Evolutionary conservation across 768 basidiomycete genomes (phyloP).

Genomic region (Suillus subalutaceus): DNA sequence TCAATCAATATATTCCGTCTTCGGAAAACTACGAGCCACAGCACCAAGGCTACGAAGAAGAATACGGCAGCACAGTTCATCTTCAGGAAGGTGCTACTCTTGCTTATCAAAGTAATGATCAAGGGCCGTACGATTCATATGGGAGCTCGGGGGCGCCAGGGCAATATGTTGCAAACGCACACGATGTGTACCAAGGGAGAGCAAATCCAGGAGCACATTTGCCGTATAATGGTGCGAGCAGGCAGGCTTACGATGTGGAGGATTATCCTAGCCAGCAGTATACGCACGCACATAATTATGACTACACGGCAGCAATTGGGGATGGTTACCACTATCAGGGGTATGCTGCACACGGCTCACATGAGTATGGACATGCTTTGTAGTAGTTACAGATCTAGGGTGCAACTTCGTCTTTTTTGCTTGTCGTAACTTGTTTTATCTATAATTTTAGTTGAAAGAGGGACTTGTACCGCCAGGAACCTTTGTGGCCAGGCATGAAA

Average conservation of each 20-base stretch:
- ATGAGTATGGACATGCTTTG: slow-evolving; percentile 37
- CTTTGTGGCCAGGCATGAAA: too few relatives aligned
- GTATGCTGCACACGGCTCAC: slow-evolving; percentile 29
- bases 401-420: slow-evolving; percentile 12
- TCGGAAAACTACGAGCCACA: slow-evolving; percentile 51
- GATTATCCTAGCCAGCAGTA: slow-evolving; percentile 37
- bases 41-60: slow-evolving; percentile 61
- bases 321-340: slow-evolving; percentile 34
- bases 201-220: slow-evolving; percentile 38
- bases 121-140: slow-evolving; percentile 22
- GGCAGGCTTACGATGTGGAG: slow-evolving; percentile 43
- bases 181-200: slow-evolving; percentile 59
- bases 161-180: slow-evolving; percentile 46
- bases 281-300: slow-evolving; percentile 27
- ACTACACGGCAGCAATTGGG: slow-evolving; percentile 32
- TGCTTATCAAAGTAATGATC: slow-evolving; percentile 40
- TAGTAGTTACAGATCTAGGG: slow-evolving; percentile 17
- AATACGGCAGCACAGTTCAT: slow-evolving; percentile 66
- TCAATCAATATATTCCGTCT: slow-evolving; percentile 63
- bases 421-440: slow-evolving; percentile 27
- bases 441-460: slow-evolving; percentile 18
- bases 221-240: slow-evolving; percentile 33
- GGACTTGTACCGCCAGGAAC: neutral
- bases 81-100: slow-evolving; percentile 62
- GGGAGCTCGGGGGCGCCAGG: slow-evolving; percentile 22